Evolutionary conservation across 352 stramenopile species (phyloP), one percentile per base, ranked within the genome.

Genomic region (Thraustochytrium striatum): DNA sequence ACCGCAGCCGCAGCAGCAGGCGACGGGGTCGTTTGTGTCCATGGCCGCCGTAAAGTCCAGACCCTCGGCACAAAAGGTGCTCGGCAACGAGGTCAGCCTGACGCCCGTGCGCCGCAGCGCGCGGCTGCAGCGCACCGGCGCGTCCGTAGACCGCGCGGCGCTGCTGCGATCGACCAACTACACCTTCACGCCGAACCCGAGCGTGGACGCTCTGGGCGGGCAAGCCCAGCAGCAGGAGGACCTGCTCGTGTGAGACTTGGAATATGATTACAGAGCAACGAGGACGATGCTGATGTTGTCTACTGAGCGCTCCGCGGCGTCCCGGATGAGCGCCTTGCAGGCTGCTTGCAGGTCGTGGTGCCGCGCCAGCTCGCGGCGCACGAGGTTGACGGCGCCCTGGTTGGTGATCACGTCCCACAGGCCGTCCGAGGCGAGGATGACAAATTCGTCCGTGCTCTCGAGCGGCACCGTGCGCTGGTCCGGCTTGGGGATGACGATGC

Each of bases 211-310:
- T 25, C 47, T 21, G 16, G 16, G 25, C 47, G 47, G 25, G 47
- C 16, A 16, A 55, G 47, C 16, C 47, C 16, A 55, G 16, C 47
- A 25, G 16, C 16, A 55, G 47, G 47, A 55, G 25, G 47, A 55
- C 25, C 47, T 55, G 16, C 47, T 55, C 25, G 47, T 55, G 47
- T 55, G 25, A 55, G 25, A 55, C 25, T 21, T n/a, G 25, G 25
- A 55, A 16, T 21, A 16, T 72, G n/a, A 75, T 30, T 82, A 61
- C 21, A 86, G 55, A n/a, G 69, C 80, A 13, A 96, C 86, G 32
- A 96, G 89, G 57, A 95, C 87, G 53, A 93, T 90, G 59, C 87
- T 93, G 52, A 95, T 91, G 78, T 96, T 96, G 83, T 96, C 91
- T 82, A 94, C 90, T 3, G 89, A 91, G 57, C 91, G 92, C 50